A percentile compares a stretch with the other conserved stretches of the same genome.
phyloP scores from a whole-genome alignment of 345 rosid species.

The Pistacia vera region DNA sequence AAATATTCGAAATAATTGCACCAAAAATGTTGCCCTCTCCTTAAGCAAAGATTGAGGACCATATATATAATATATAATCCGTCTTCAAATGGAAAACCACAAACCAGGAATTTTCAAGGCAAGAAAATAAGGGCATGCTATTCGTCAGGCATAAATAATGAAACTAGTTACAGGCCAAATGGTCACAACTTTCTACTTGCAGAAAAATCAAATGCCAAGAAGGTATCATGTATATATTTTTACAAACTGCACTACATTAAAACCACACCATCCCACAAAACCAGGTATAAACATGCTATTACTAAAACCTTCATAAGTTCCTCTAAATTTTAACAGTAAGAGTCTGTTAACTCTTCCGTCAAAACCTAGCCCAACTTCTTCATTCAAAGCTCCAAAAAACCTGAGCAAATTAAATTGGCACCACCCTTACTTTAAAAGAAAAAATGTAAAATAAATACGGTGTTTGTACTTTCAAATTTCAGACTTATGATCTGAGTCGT shows the following conservation, averaged over 20 bases:
- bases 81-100: neutral
- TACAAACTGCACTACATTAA: slow-evolving; percentile 24
- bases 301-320: slow-evolving; percentile 22
- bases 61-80: neutral
- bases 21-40: no score
- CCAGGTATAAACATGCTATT: slow-evolving; percentile 29
- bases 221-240: slow-evolving; percentile 11
- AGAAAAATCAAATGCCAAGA: slow-evolving; percentile 7
- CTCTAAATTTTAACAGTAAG: neutral
- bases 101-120: neutral
- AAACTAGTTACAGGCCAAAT: slow-evolving; percentile 17
- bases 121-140: slow-evolving; percentile 17
- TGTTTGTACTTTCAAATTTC: slow-evolving; percentile 14
- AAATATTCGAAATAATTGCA: neutral
- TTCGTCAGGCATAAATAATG: neutral
- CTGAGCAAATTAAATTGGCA: slow-evolving; percentile 25
- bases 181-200: neutral
- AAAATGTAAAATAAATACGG: neutral
- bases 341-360: slow-evolving; percentile 1
- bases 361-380: neutral
- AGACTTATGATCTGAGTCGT: slow-evolving; percentile 46
- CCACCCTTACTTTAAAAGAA: slow-evolving; percentile 13
- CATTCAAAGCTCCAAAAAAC: slow-evolving; percentile 23
- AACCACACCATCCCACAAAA: slow-evolving; percentile 24
- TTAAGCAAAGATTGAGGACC: no score